Conservation (phyloP, 2,329 filamentous ascomycete species). For the Sporothrix variecibatus region DNA sequence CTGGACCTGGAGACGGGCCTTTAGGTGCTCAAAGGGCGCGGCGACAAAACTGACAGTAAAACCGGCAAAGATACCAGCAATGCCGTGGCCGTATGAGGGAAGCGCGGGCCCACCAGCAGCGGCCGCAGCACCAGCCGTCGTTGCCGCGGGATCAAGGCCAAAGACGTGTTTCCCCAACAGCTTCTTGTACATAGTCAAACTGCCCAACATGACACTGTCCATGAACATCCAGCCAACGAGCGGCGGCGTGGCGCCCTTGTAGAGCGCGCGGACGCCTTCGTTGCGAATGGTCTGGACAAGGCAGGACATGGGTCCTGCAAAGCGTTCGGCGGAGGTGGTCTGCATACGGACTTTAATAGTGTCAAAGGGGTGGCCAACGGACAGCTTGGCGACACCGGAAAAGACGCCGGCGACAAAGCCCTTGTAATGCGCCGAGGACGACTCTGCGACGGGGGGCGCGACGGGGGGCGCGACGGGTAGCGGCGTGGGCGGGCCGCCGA, state of each 20-base stretch:
- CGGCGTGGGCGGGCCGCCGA: not conserved
- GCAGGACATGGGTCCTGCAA: slow-evolving; percentile 84
- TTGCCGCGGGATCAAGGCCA: slow-evolving; percentile 42
- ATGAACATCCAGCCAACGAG: slow-evolving; percentile 98
- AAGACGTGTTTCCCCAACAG: slow-evolving; percentile 81
- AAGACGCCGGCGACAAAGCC: slow-evolving; percentile 98
- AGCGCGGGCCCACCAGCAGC: slow-evolving; percentile 53
- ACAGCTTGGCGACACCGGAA: slow-evolving; percentile 87
- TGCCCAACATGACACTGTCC: slow-evolving; percentile 89
- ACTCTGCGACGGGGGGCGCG: slow-evolving; percentile 27
- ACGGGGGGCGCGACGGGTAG: not conserved
- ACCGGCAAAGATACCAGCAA: slow-evolving; percentile 85
- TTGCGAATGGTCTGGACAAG: slow-evolving; percentile 79
- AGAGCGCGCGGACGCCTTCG: slow-evolving; percentile 82
- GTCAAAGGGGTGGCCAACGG: slow-evolving; percentile 79
- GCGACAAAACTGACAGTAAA: slow-evolving; percentile 90
- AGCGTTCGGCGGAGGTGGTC: slow-evolving; percentile 75
- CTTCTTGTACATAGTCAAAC: slow-evolving; percentile 84
- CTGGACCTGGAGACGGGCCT: slow-evolving; percentile 90
- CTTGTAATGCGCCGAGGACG: slow-evolving; percentile 67
- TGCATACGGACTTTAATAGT: slow-evolving; percentile 96
- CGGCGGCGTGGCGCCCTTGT: slow-evolving; percentile 92
- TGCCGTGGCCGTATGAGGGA: slow-evolving; percentile 77
- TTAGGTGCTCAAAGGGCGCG: slow-evolving; percentile 91
- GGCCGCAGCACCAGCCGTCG: slow-evolving; percentile 31